Base-by-base conservation (phyloP, 371 early-diverging fungal genomes). In the Saksenaea oblongispora region DNA sequence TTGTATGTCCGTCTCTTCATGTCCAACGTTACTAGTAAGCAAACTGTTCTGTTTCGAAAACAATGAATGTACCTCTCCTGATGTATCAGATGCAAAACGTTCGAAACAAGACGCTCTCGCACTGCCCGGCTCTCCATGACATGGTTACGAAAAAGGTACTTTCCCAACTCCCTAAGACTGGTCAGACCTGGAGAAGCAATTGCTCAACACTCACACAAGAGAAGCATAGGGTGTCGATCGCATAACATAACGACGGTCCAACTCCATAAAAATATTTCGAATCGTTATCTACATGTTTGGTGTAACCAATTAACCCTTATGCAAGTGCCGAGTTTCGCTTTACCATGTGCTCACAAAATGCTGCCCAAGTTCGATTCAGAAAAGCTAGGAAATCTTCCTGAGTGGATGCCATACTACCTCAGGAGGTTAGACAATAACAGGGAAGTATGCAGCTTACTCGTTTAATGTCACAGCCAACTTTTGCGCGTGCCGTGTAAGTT, bases 171-270 rank as follows among this genome's bases (percentile, higher is more conserved):
- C 81, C 79, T 75, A 14, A 63, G 47, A 26, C 11, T 15, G 31
- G 22, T 24, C 18, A 39, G 14, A 8, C 17, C 42, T 17, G 17
- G 18, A 28, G n/a, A 63, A n/a, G 18, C 10, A 34, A 34, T 22
- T 44, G 22, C 17, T 24, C 5, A 18, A 41, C 5, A 47, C 66
- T 58, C 78, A 80, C 88, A 94, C 91, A 28, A 97, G 71, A 3
- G 92, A 90, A 39, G 83, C 66, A 26, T 87, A 71, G 9, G 85
- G 80, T 14, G 90, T 73, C 0, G 87, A 85, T 36, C 92, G 90
- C 24, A 95, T 76, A 5, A 93, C 89, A 71, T 92, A 95, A 3
- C 93, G 90, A 51, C 97, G 89, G 76, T 97, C 97, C 39, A 97
- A 78, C 65, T 95, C 95, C 67, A 95, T 84, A 70, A 96, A 95